Evolutionary conservation across 2,329 filamentous ascomycete species (phyloP), one percentile per base, ranked within the genome.

Genomic region (Daldinia sp.): DNA sequence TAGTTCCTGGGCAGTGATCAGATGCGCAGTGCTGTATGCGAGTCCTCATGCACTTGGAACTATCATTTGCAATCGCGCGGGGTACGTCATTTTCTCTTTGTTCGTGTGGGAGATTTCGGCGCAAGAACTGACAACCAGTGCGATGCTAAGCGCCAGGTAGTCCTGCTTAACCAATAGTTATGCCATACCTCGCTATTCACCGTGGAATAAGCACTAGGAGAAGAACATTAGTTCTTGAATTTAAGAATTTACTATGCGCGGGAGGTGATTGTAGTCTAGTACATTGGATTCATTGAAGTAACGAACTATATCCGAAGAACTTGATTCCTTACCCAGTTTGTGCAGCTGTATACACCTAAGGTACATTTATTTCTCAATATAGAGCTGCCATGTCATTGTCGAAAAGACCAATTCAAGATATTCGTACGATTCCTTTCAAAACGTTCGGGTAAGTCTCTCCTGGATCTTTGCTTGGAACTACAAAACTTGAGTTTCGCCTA

Each of bases 21-120:
- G 46, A 28, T 50, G 46, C 46, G 26, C 13, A 50, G 15, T 50
- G 26, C 15, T 18, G 15, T 50, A 50, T 50, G 46, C 46, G 15
- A 26, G 26, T 30, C 46, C 26, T 28, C 26, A 50, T 28, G 26
- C 46, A 18, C 12, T 28, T 28, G 12, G 18, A 18, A 50, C 4
- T 23, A 50, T 15, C 26, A 50, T 6, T 50, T 15, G 13, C 46
- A 30, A 4, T 15, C 30, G 44, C 44, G 44, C 44, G 46, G 26
- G 46, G 26, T 50, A 3, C 15, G 6, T 33, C 26, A 6, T 30
- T 4, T 50, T n/a, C 1, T 30, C 46, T 30, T n/a, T 12, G 15
- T 15, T 18, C 26, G 26, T n/a, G 20, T 23, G 20, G 20, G 20
- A 50, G 4, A 48, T 48, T 28, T n/a, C 44, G 5, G 12, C 20